These are phyloP conservation scores for Botryotinia calthae DNA, from an alignment of 2,329 filamentous ascomycete species.

Conservation along the genomic window DNA sequence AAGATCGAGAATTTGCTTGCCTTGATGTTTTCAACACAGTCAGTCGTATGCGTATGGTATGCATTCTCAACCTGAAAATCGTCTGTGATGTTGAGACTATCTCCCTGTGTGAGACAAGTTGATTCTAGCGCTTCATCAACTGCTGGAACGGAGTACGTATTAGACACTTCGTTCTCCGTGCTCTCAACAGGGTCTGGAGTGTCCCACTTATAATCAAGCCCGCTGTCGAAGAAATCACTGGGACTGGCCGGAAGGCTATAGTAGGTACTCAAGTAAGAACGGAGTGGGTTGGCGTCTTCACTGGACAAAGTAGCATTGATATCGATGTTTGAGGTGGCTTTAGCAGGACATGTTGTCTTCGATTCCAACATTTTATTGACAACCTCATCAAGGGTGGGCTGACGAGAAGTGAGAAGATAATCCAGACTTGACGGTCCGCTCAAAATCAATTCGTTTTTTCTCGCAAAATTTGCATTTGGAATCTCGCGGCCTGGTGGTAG, in stretches of 20 bases:
- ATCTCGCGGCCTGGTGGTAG: slow-evolving; percentile 34
- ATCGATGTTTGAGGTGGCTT: neutral
- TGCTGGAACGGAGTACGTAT: neutral
- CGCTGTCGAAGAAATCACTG: slow-evolving; percentile 47
- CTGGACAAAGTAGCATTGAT: neutral
- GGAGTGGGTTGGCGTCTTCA: slow-evolving; percentile 10
- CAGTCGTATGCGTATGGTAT: slow-evolving; percentile 2
- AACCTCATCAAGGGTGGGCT: slow-evolving; percentile 15
- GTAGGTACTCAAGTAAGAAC: slow-evolving; percentile 10
- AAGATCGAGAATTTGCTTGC: neutral
- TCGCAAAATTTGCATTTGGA: slow-evolving; percentile 47
- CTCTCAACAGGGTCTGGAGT: neutral
- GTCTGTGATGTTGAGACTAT: neutral
- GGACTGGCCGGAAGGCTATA: slow-evolving; percentile 43
- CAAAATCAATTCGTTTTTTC: slow-evolving; percentile 44
- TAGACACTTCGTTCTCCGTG: neutral
- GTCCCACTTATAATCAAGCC: slow-evolving; percentile 44
- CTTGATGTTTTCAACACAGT: slow-evolving; percentile 3
- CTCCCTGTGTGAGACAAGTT: neutral
- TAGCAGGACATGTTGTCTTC: slow-evolving; percentile 1
- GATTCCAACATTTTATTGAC: neutral
- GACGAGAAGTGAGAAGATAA: slow-evolving; percentile 17
- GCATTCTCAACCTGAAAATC: neutral
- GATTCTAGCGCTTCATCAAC: neutral
- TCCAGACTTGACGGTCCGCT: slow-evolving; percentile 26